These are phyloP conservation scores for Trichosporon coremiiforme DNA, from an alignment of 1,284 basidiomycete genomes.

Conservation along the genomic window DNA sequence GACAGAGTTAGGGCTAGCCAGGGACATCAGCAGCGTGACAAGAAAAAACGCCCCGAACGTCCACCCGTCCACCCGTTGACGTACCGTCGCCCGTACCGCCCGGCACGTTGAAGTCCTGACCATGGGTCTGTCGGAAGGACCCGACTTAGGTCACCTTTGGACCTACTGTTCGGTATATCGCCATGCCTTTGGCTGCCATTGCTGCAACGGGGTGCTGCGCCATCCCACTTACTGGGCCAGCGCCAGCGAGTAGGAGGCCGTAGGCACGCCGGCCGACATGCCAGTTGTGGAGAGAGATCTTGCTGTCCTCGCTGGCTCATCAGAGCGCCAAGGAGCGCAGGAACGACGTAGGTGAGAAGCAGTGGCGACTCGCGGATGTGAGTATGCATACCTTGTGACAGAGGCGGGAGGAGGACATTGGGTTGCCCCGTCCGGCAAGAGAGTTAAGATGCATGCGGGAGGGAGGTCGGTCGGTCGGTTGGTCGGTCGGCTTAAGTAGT, in stretches of 20 bases:
- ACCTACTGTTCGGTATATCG: too few species aligned
- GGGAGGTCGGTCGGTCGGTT: not conserved
- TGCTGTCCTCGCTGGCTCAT: too few species aligned
- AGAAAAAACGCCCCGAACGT: slow-evolving; percentile 13
- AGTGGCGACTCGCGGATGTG: not conserved
- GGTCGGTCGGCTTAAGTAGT: not conserved
- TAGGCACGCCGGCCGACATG: too few species aligned
- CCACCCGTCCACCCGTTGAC: not conserved
- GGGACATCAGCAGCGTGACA: not conserved
- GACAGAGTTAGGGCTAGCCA: not conserved
- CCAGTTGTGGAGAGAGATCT: too few species aligned
- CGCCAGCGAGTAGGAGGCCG: too few species aligned
- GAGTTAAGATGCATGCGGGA: not conserved
- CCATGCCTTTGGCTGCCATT: too few species aligned
- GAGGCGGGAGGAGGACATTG: not conserved
- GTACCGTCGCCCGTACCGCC: not conserved
- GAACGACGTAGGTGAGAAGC: not conserved
- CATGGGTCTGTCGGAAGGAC: too few species aligned
- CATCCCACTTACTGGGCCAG: too few species aligned
- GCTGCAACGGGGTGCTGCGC: too few species aligned
- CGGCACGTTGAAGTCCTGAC: not conserved
- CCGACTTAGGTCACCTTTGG: too few species aligned
- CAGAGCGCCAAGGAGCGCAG: too few species aligned
- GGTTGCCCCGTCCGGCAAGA: not conserved
- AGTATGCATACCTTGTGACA: not conserved